These are phyloP conservation scores for Tulasnella sp. DNA, from an alignment of 768 basidiomycete genomes.

Conservation along the genomic window DNA sequence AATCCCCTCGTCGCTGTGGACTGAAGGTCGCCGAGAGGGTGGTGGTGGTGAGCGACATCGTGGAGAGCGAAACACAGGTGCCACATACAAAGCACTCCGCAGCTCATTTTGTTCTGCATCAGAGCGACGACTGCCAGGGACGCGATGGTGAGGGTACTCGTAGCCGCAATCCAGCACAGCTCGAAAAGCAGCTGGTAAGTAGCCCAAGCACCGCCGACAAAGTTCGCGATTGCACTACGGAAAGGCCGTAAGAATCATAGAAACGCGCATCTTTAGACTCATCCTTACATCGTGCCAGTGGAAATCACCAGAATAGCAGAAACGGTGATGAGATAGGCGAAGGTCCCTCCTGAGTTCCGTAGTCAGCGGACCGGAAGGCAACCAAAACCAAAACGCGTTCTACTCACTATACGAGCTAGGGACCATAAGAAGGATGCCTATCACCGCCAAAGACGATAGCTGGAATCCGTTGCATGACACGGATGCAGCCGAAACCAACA, in stretches of 20 bases:
- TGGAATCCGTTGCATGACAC: background rate
- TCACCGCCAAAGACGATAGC: background rate
- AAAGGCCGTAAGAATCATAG: background rate
- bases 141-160: background rate
- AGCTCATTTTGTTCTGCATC: background rate
- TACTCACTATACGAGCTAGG: background rate
- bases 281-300: background rate
- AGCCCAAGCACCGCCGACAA: background rate
- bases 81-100: background rate
- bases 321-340: background rate
- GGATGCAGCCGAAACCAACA: background rate
- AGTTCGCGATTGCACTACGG: background rate
- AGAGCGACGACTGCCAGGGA: background rate
- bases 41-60: background rate
- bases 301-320: background rate
- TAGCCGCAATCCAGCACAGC: background rate
- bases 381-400: background rate
- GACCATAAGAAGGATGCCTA: background rate
- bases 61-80: background rate
- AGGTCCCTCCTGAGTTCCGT: background rate
- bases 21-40: background rate
- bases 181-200: background rate
- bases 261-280: background rate
- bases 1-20: background rate
- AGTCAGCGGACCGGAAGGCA: background rate